phyloP scores from a whole-genome alignment of 2,329 filamentous ascomycete species.

The Huntiella omanensis region DNA sequence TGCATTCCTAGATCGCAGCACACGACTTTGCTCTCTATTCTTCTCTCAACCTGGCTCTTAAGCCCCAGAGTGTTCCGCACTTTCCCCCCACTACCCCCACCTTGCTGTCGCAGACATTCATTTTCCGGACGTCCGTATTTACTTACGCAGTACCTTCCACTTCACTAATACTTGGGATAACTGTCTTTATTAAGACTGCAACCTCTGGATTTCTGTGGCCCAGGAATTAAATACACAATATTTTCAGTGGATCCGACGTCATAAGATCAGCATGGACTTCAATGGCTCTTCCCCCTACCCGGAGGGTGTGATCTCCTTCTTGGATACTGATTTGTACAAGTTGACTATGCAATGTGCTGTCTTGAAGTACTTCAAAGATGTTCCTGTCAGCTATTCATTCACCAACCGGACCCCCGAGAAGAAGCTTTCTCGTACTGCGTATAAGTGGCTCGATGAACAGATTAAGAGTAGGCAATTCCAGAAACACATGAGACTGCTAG shows the following conservation, averaged over 20 bases:
- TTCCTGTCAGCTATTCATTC: conserved; percentile 75
- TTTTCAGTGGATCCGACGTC: neutral
- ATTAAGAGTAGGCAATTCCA: conserved; percentile 44
- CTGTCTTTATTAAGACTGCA: too few relatives aligned
- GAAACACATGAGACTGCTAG: neutral
- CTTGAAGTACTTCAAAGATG: conserved; percentile 72
- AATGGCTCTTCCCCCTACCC: conserved; percentile 48
- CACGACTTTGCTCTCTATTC: too few relatives aligned
- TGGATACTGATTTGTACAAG: conserved; percentile 82
- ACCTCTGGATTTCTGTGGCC: too few relatives aligned
- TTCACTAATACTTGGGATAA: too few relatives aligned
- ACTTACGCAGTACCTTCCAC: too few relatives aligned
- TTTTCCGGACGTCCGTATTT: too few relatives aligned
- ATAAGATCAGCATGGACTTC: conserved; percentile 35
- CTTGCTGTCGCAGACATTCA: too few relatives aligned
- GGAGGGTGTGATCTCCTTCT: conserved; percentile 63
- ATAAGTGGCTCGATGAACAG: conserved; percentile 68
- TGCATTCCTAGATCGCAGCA: too few relatives aligned
- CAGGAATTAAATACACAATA: too few relatives aligned
- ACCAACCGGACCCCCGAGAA: conserved; percentile 92
- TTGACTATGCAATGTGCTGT: conserved; percentile 98
- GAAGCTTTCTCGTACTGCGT: conserved; percentile 68
- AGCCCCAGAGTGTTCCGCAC: too few relatives aligned
- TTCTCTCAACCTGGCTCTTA: too few relatives aligned
- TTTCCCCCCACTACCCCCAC: too few relatives aligned